A percentile compares a stretch with the other conserved stretches of the same genome.
phyloP scores from a whole-genome alignment of 2,329 filamentous ascomycete genomes.

The Hypomyces perniciosus region DNA sequence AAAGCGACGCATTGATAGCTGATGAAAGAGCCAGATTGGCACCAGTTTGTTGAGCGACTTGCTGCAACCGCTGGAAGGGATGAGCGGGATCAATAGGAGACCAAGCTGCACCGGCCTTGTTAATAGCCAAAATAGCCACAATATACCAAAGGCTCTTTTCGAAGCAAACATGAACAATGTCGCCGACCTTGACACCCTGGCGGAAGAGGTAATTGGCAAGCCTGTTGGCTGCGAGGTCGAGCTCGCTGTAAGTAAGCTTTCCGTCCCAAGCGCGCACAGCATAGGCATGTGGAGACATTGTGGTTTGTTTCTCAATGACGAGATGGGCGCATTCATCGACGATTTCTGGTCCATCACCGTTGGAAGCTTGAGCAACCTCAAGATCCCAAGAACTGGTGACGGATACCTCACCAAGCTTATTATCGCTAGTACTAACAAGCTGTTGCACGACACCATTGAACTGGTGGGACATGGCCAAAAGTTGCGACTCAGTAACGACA shows the following conservation, averaged over 20 bases:
- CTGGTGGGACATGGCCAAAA: conserved; percentile 3
- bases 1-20: conserved; percentile 10
- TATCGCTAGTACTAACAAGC: background rate
- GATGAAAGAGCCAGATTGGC: background rate
- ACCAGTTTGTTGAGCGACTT: background rate
- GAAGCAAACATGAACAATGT: conserved; percentile 15
- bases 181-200: conserved; percentile 21
- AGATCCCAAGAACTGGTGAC: conserved; percentile 7
- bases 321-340: conserved; percentile 4
- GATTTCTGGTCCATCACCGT: conserved; percentile 1
- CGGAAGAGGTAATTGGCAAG: conserved; percentile 1
- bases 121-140: conserved; percentile 10
- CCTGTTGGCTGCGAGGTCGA: conserved; percentile 11
- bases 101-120: conserved; percentile 13
- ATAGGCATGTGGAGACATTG: background rate
- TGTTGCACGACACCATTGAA: conserved; percentile 8
- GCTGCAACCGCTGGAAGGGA: conserved; percentile 4
- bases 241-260: conserved; percentile 15
- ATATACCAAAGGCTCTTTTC: conserved; percentile 16
- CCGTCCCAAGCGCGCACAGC: conserved; percentile 18
- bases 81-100: conserved; percentile 13
- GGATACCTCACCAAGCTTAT: background rate
- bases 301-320: background rate
- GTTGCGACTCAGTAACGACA: background rate
- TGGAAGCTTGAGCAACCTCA: conserved; percentile 2